Evolutionary conservation across 495 filamentous ascomycete species (phyloP).

Genomic region (Penicillium mononematosum): DNA sequence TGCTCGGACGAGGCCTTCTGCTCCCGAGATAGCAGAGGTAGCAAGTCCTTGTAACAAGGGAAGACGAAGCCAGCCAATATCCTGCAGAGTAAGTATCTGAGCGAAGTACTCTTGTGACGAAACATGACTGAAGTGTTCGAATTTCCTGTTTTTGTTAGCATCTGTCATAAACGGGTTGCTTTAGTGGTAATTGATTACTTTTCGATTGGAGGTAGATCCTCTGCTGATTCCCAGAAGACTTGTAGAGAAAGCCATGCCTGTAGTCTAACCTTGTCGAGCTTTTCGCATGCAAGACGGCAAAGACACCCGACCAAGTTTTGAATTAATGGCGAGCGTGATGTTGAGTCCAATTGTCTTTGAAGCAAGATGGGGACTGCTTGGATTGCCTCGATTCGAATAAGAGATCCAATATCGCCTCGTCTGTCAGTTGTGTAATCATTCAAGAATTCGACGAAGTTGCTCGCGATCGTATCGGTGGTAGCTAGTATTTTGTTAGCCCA

Average conservation of each 20-base stretch:
- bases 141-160: constrained; percentile 38
- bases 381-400: constrained; percentile 75
- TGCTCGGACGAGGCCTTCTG: constrained; percentile 75
- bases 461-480: constrained; percentile 26
- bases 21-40: constrained; percentile 78
- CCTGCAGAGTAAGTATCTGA: constrained; percentile 41
- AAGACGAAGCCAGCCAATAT: constrained; percentile 39
- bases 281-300: constrained; percentile 74
- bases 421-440: constrained; percentile 88
- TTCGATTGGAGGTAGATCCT: constrained; percentile 35
- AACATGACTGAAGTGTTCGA: constrained; percentile 46
- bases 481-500: constrained; percentile 26
- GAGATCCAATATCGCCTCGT: constrained; percentile 84
- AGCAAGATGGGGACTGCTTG: constrained; percentile 50
- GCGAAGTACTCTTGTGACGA: constrained; percentile 45
- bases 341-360: constrained; percentile 17
- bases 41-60: constrained; percentile 71
- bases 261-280: constrained; percentile 79
- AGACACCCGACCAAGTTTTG: constrained; percentile 46
- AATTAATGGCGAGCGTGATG: constrained; percentile 21
- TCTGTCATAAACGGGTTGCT: not conserved
- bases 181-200: constrained; percentile 23
- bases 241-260: constrained; percentile 59
- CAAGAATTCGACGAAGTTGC: constrained; percentile 51
- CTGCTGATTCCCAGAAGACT: constrained; percentile 36